Evolutionary conservation across 257 asterid genomes (phyloP), one percentile per base, ranked within the genome.

Genomic region (Nicotiana noctiflora): DNA sequence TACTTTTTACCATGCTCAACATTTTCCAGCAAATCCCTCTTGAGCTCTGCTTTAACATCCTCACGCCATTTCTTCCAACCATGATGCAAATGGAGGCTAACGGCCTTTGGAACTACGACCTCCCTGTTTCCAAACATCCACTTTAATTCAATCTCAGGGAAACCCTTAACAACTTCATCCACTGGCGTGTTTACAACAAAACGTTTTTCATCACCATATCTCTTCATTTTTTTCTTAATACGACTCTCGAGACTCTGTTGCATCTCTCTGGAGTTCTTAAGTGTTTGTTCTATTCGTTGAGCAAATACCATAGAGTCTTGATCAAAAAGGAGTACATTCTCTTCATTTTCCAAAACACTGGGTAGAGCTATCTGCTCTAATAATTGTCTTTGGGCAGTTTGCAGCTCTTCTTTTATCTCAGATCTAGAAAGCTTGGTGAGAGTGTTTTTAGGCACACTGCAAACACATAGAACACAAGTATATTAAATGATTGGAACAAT

Each of bases 11-110:
- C 93, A 31, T 90, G 88, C 81, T 91, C 98, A 76, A 88, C 83
- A 87, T 96, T 89, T 83, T 91, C 94, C 87, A 92, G 81, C 62
- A 94, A 84, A 79, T 88, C 89, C 78, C 77, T 87, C 88, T 94
- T 92, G 23, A 92, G 88, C 80, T 90, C 88, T 81, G 74, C 83
- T 83, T 90, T 96, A 78, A 63, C 91, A 77, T 90, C 96, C 79
- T 96, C 97, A 25, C 98, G 90, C 99, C 99, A 94, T 83, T 91
- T 90, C 88, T 89, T 93, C 99, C 99, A 96, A 75, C 98, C 97
- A 81, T 90, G 91, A 86, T 88, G 83, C 65, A 96, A 85, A 85
- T 85, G 90, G 80, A 85, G 81, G 74, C 89, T 85, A 67, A 83
- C 87, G 57, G 99, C 96, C 86, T 91, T 96, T 83, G 98, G 97